Conservation (phyloP, 2,329 filamentous ascomycete species). For the Colletotrichum siamense region DNA sequence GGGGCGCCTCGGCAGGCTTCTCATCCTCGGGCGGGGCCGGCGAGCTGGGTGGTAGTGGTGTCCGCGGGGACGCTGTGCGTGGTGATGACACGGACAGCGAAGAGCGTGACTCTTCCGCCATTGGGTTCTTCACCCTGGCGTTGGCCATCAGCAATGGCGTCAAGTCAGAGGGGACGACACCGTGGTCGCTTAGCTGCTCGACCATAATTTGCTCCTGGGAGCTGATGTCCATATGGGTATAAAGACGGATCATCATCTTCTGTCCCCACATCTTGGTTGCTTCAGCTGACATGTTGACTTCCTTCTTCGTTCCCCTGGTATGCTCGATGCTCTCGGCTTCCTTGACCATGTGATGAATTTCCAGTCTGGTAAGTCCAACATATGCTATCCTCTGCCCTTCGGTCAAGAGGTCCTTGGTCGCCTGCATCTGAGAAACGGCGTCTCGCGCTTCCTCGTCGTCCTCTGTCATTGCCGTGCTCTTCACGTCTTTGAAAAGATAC, state of each 20-base stretch:
- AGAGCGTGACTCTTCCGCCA: slow-evolving; percentile 57
- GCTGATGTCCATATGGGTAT: slow-evolving; percentile 96
- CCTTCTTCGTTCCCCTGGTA: slow-evolving; percentile 74
- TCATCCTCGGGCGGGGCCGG: slow-evolving; percentile 44
- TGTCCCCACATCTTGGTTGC: slow-evolving; percentile 95
- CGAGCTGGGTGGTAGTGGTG: slow-evolving; percentile 25
- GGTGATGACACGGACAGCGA: slow-evolving; percentile 4
- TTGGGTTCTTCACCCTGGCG: slow-evolving; percentile 89
- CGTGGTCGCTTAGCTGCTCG: slow-evolving; percentile 92
- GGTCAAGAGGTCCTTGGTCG: slow-evolving; percentile 93
- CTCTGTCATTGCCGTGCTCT: slow-evolving; percentile 63
- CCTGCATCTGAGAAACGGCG: slow-evolving; percentile 87
- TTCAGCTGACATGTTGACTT: slow-evolving; percentile 72
- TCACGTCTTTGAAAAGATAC: slow-evolving; percentile 85
- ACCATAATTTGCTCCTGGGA: slow-evolving; percentile 96
- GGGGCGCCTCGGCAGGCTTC: slow-evolving; percentile 54
- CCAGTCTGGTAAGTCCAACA: slow-evolving; percentile 85
- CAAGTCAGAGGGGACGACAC: slow-evolving; percentile 83
- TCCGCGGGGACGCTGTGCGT: neutral
- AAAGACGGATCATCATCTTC: slow-evolving; percentile 96
- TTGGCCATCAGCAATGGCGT: slow-evolving; percentile 90
- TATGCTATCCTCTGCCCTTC: slow-evolving; percentile 97
- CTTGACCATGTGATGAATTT: slow-evolving; percentile 78
- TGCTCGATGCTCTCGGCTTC: slow-evolving; percentile 66
- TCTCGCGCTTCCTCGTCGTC: slow-evolving; percentile 86